Percentiles rank a stretch among this genome's conserved stretches.
These are phyloP conservation scores for Circinella umbellata DNA, from an alignment of 371 early-diverging fungal species.

Conservation along the genomic window DNA sequence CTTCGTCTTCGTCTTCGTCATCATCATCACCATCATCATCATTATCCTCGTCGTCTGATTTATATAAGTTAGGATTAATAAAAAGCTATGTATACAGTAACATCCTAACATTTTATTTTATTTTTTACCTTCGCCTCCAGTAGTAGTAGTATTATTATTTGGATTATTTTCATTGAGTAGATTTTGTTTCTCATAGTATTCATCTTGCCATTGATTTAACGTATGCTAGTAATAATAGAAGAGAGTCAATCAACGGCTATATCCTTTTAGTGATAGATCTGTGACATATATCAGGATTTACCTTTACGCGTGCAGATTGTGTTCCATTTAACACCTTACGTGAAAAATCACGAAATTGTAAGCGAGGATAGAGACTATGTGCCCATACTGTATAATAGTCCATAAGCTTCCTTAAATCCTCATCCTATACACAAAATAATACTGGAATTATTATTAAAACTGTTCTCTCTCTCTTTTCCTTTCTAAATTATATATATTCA, in stretches of 20 bases:
- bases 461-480: neutral
- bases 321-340: slow-evolving; percentile 46
- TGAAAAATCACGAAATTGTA: slow-evolving; percentile 48
- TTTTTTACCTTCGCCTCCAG: neutral
- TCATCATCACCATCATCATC: too few relatives aligned
- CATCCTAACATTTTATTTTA: neutral
- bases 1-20: neutral
- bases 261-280: too few relatives aligned
- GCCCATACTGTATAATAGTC: slow-evolving; percentile 63
- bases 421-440: slow-evolving; percentile 18
- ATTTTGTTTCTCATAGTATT: slow-evolving; percentile 24
- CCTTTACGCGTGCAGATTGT: slow-evolving; percentile 30
- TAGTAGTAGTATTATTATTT: too few relatives aligned
- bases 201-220: slow-evolving; percentile 33
- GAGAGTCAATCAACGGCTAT: neutral
- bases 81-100: too few relatives aligned
- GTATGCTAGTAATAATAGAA: neutral
- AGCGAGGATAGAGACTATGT: slow-evolving; percentile 54
- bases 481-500: slow-evolving; percentile 1
- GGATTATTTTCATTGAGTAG: neutral
- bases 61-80: too few relatives aligned
- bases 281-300: neutral
- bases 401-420: slow-evolving; percentile 53
- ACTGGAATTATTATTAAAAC: neutral
- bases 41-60: too few relatives aligned